Conservation (phyloP, 2,329 filamentous ascomycete species). For the Emmonsia crescens region DNA sequence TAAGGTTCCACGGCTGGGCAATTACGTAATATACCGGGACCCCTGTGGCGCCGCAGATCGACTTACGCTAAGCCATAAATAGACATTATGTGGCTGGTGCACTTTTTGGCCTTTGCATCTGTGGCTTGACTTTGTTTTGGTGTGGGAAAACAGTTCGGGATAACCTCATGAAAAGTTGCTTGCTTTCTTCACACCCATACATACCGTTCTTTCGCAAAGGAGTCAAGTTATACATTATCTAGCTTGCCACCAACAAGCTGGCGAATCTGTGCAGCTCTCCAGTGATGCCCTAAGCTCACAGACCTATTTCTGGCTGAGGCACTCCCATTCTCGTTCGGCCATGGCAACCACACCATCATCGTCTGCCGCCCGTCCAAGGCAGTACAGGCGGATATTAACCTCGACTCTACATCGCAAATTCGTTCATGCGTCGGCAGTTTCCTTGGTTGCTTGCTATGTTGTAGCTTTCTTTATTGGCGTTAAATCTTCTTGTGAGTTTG, state of each 20-base stretch:
- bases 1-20: no score
- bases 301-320: background rate
- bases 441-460: slow-evolving; percentile 61
- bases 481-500: slow-evolving; percentile 55
- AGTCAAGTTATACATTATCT: background rate
- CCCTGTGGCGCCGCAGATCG: background rate
- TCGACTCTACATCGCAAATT: slow-evolving; percentile 81
- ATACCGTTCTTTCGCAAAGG: background rate
- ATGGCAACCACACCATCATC: slow-evolving; percentile 21
- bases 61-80: background rate
- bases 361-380: slow-evolving; percentile 26
- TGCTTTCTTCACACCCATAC: background rate
- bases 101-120: slow-evolving; percentile 13
- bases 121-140: slow-evolving; percentile 21
- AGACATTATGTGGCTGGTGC: slow-evolving; percentile 18
- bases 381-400: slow-evolving; percentile 82
- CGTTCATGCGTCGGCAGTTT: slow-evolving; percentile 59
- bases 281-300: background rate
- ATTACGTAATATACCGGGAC: background rate
- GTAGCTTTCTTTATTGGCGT: slow-evolving; percentile 60
- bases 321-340: slow-evolving; percentile 10
- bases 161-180: background rate
- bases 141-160: slow-evolving; percentile 13
- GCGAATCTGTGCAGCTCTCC: background rate
- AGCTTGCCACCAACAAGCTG: background rate